Evolutionary conservation across 257 asterid species (phyloP).

Genomic region (Solanum lycopersicoides): DNA sequence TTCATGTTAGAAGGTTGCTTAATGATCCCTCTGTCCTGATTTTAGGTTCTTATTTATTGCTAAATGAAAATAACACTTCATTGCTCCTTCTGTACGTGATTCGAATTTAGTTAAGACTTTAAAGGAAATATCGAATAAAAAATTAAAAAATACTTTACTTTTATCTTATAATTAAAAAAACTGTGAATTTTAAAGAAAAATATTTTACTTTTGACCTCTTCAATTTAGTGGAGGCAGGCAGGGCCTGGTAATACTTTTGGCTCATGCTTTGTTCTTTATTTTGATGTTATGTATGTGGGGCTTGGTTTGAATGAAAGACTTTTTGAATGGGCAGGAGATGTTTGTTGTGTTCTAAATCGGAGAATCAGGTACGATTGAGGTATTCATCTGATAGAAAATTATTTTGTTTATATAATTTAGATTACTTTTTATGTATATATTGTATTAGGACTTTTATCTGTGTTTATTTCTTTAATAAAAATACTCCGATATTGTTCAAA

Average conservation of each 20-base stretch:
- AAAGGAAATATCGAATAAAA: fast-evolving
- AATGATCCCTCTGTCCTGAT: neutral
- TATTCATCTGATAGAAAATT: no score
- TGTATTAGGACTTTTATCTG: fast-evolving
- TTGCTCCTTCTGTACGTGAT: no score
- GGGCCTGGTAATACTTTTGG: neutral
- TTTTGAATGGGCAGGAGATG: neutral
- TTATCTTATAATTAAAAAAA: neutral
- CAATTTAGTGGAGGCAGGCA: neutral
- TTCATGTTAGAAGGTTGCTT: neutral
- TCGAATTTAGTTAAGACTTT: no score
- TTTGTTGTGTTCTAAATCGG: neutral
- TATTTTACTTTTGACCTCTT: neutral
- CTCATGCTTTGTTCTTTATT: neutral
- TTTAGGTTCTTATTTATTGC: neutral
- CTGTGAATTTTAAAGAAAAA: neutral
- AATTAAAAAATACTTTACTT: no score
- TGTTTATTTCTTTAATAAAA: no score
- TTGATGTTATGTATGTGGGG: neutral
- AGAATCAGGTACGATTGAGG: fast-evolving
- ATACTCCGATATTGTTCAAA: fast-evolving
- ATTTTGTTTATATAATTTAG: no score
- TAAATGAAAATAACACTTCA: no score
- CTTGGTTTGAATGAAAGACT: neutral
- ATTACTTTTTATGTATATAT: no score